phyloP scores from a whole-genome alignment of 2,329 filamentous ascomycete species.

The Passalora sequoiae region DNA sequence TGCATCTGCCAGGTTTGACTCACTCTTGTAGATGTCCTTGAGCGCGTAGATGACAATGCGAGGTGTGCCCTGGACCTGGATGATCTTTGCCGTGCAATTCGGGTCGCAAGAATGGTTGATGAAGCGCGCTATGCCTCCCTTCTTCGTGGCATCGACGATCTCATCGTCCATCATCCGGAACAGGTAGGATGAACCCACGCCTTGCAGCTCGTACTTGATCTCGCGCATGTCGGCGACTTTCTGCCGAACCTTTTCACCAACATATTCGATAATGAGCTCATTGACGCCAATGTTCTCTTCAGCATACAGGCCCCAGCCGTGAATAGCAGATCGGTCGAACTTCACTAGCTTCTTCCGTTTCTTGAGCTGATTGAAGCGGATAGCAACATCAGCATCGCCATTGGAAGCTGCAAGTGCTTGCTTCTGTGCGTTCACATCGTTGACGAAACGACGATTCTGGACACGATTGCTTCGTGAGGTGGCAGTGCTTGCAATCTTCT shows the following conservation, averaged over 20 bases:
- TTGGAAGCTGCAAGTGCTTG: slow-evolving; percentile 63
- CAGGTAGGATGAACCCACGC: slow-evolving; percentile 93
- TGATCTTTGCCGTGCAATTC: slow-evolving; percentile 98
- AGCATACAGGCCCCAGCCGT: slow-evolving; percentile 97
- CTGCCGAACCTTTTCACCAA: slow-evolving; percentile 94
- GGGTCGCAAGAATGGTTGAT: slow-evolving; percentile 99
- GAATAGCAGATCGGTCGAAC: slow-evolving; percentile 94
- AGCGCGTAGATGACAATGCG: slow-evolving; percentile 98
- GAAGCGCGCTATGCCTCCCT: slow-evolving; percentile 94
- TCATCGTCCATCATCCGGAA: slow-evolving; percentile 98
- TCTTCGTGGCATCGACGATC: slow-evolving; percentile 96
- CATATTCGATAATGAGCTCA: slow-evolving; percentile 99
- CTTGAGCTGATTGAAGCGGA: slow-evolving; percentile 98
- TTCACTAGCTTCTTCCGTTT: slow-evolving; percentile 99
- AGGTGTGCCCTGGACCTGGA: slow-evolving; percentile 96
- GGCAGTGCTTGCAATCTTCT: slow-evolving; percentile 77
- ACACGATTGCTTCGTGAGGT: slow-evolving; percentile 90
- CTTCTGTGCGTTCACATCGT: slow-evolving; percentile 93
- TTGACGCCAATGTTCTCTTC: slow-evolving; percentile 96
- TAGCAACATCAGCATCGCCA: slow-evolving; percentile 74
- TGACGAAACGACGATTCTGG: slow-evolving; percentile 89
- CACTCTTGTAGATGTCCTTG: slow-evolving; percentile 90
- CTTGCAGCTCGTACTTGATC: slow-evolving; percentile 85
- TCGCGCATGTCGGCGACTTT: slow-evolving; percentile 96
- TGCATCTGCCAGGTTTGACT: slow-evolving; percentile 39